Conservation (phyloP, 192 early-diverging fungal species). For the Rhizoclosmatium globosum region DNA sequence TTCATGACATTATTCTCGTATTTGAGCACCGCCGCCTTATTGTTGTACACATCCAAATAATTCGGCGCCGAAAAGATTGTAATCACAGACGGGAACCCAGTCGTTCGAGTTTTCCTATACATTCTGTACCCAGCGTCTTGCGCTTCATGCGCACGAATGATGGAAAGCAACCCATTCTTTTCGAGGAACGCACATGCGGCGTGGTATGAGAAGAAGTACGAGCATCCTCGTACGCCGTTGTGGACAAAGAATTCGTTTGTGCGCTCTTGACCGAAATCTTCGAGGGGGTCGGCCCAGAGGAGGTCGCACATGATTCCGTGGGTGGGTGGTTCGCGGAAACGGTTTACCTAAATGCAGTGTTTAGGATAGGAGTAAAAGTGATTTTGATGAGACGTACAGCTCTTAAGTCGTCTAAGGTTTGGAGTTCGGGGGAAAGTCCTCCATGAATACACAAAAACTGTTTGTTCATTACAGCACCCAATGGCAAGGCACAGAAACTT, state of each 20-base stretch:
- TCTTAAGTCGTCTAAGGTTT: constrained; percentile 89
- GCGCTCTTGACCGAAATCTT: constrained; percentile 97
- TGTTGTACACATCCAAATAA: constrained; percentile 98
- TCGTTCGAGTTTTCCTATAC: constrained; percentile 94
- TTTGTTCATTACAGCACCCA: constrained; percentile 93
- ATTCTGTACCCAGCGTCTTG: constrained; percentile 97
- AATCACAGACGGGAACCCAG: constrained; percentile 95
- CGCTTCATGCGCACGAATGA: constrained; percentile 98
- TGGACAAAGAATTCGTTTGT: constrained; percentile 89
- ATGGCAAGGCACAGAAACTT: constrained; percentile 89
- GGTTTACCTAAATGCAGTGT: constrained; percentile 71
- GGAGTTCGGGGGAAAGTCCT: constrained; percentile 91
- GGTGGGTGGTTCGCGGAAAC: constrained; percentile 93
- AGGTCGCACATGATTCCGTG: constrained; percentile 97
- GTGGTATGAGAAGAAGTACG: constrained; percentile 88
- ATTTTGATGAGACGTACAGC: constrained; percentile 43
- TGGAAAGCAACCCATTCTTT: constrained; percentile 89
- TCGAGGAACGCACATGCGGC: constrained; percentile 95
- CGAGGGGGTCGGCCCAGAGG: constrained; percentile 94
- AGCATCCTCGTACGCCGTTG: constrained; percentile 94
- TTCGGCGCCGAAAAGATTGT: constrained; percentile 99
- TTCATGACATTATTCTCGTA: constrained; percentile 99
- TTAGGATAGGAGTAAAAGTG: background rate
- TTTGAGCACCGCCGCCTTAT: constrained; percentile 97
- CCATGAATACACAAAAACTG: constrained; percentile 98